Percentiles rank a stretch among this genome's conserved stretches.
Evolutionary conservation across 192 early-diverging fungal genomes (phyloP).

Genomic region (Dimargaris cristalligena): DNA sequence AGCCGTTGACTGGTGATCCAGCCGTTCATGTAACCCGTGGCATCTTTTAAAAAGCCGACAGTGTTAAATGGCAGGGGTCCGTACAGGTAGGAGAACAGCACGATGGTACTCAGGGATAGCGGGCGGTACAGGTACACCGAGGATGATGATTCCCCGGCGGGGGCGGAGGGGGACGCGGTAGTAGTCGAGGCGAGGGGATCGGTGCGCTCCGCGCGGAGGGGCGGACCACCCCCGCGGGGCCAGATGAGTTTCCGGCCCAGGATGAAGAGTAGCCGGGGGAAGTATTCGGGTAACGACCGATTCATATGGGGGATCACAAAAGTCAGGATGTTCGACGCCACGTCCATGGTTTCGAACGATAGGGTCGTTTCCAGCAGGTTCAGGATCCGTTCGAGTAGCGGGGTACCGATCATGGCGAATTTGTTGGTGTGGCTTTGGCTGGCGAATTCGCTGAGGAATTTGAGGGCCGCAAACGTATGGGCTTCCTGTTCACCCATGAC

Average conservation of each 20-base stretch:
- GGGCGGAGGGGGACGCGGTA: not conserved
- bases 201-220: too few species aligned
- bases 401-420: not conserved
- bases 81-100: conserved; percentile 1
- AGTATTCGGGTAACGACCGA: not conserved
- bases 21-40: not conserved
- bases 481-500: not conserved
- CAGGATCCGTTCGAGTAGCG: not conserved
- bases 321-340: not conserved
- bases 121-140: not conserved
- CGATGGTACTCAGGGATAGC: not conserved
- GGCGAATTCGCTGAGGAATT: conserved; percentile 4
- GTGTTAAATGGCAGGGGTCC: not conserved
- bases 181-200: not conserved
- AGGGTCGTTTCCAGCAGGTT: not conserved
- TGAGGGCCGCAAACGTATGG: not conserved
- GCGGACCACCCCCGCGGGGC: too few species aligned
- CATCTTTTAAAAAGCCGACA: not conserved
- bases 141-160: too few species aligned
- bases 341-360: not conserved
- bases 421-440: not conserved
- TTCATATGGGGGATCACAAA: not conserved
- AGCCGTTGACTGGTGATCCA: too few species aligned
- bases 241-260: not conserved
- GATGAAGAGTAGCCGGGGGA: not conserved